A percentile compares a stretch with the other conserved stretches of the same genome.
phyloP scores from a whole-genome alignment of 306 rosid genomes.

The Glycine latifolia region DNA sequence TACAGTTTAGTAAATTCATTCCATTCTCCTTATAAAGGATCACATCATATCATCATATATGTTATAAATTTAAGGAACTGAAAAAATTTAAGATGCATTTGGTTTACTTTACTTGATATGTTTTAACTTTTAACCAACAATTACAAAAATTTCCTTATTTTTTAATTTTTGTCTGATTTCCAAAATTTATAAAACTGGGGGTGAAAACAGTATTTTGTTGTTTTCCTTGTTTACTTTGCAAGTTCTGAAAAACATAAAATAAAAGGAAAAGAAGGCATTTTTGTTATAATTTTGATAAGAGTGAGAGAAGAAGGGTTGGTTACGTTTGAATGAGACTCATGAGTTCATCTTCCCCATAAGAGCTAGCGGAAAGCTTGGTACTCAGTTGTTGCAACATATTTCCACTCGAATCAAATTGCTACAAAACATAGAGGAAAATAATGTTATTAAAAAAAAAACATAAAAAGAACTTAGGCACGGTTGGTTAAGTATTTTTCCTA shows the following conservation, averaged over 20 bases:
- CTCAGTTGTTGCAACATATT: conserved; percentile 73
- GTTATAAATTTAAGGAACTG: background rate
- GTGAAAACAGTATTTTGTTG: background rate
- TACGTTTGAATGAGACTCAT: conserved; percentile 96
- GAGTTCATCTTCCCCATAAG: conserved; percentile 96
- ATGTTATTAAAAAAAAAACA: background rate
- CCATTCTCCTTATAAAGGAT: conserved; percentile 9
- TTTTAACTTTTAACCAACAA: background rate
- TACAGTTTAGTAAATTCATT: background rate
- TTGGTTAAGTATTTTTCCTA: no score
- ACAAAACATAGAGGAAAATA: conserved; percentile 6
- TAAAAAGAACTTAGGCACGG: background rate
- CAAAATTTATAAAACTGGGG: background rate
- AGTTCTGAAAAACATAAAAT: background rate
- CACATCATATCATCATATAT: background rate
- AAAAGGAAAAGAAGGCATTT: background rate
- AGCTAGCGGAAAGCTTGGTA: conserved; percentile 85
- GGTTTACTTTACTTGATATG: background rate
- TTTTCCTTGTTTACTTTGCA: background rate
- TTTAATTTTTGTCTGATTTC: background rate
- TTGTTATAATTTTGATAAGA: background rate
- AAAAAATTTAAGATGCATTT: background rate
- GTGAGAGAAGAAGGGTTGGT: conserved; percentile 21
- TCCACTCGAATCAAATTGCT: conserved; percentile 94
- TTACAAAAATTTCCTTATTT: background rate